A percentile compares a stretch with the other conserved stretches of the same genome.
These are phyloP conservation scores for Larix kaempferi DNA, from an alignment of 75 land plant species.

Conservation along the genomic window DNA sequence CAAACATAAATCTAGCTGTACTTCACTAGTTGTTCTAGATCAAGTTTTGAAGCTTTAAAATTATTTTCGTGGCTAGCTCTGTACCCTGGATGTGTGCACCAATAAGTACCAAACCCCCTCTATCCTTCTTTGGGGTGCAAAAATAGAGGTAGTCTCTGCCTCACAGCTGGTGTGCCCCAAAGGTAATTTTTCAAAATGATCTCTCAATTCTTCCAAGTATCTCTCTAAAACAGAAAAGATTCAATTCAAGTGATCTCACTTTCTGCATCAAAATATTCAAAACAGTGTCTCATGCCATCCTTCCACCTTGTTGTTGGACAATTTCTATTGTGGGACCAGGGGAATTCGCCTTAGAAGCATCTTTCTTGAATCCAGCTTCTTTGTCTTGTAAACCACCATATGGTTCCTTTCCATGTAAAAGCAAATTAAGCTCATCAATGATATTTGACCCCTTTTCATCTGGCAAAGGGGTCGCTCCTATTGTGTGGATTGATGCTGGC, in stretches of 20 bases:
- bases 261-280: constrained; percentile 91
- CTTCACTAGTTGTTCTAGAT: too few relatives aligned
- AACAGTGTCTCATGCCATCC: constrained; percentile 78
- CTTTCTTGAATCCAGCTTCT: constrained; percentile 10
- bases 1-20: too few relatives aligned
- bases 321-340: constrained; percentile 34
- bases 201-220: constrained; percentile 71
- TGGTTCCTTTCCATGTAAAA: background rate
- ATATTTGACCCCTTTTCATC: constrained; percentile 1
- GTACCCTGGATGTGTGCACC: too few relatives aligned
- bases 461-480: constrained; percentile 6
- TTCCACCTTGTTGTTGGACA: constrained; percentile 34
- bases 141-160: too few relatives aligned
- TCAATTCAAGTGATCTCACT: constrained; percentile 71
- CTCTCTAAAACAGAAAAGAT: constrained; percentile 73
- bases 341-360: constrained; percentile 6
- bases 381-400: background rate
- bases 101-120: too few relatives aligned
- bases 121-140: too few relatives aligned
- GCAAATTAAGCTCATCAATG: background rate
- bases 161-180: too few relatives aligned
- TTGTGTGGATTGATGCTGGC: constrained; percentile 11
- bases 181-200: too few relatives aligned
- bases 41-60: too few relatives aligned
- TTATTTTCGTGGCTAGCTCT: too few relatives aligned